Evolutionary conservation across 2,329 filamentous ascomycete genomes (phyloP), one percentile per base, ranked within the genome.

Genomic region (Fusarium heterosporum): DNA sequence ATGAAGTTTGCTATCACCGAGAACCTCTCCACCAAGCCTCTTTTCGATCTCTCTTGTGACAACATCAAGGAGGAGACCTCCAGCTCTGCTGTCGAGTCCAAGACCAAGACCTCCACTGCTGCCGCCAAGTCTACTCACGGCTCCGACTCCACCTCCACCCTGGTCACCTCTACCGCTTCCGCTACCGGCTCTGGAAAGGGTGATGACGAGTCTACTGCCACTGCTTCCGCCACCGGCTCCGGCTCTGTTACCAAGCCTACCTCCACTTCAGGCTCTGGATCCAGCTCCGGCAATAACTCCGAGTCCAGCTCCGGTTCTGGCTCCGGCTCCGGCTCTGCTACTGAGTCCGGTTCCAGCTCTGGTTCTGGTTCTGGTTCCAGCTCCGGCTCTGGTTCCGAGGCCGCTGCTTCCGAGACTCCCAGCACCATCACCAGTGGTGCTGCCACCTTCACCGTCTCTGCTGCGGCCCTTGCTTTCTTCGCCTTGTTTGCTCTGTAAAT

Each of bases 1-100:
- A 81, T 84, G 78, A 85, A 86, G 80, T 87, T 87, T 51, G 84
- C 80, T 74, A 82, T 88, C 65, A 85, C 83, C 72, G 77, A 85
- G 61, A 77, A 86, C 72, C 79, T 87, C 51, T 81, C 78, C 63
- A 85, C 82, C 69, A 82, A 74, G 26, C 81, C 85, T 41, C 76
- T 78, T 53, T 87, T 83, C 76, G 79, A 88, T 74, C 80, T 88
- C 55, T 82, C 78, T 70, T 88, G 85, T 80, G 81, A 82, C 40
- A 78, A 76, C 64, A 75, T 62, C 55, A n/a, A 36, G 34, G 54
- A 72, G 29, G 38, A 70, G 53, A 60, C 65, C 26, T 56, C 68
- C 50, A 59, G 41, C 57, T 39, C 62, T 51, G 55, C 55, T 32
- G 42, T n/a, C 14, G 77, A 67, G 59, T 68, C 70, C 47, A 54